Evolutionary conservation across 768 basidiomycete genomes (phyloP), one percentile per base, ranked within the genome.

Genomic region (Pisolithus sp.): DNA sequence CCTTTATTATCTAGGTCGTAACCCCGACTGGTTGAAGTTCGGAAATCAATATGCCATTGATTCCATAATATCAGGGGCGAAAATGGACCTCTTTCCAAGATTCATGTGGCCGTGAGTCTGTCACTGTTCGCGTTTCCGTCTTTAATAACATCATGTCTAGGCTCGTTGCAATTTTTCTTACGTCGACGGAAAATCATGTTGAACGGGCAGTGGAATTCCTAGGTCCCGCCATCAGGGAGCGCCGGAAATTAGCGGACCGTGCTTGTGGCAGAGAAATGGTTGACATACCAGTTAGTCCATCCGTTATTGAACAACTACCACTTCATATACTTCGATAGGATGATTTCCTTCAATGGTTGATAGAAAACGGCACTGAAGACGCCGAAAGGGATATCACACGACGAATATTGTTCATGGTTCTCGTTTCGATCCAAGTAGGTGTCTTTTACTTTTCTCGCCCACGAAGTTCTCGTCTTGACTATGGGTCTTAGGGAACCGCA

Each of bases 271-370:
- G 47, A 45, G 42, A 15, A 5, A 9, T 7, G 30, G 34, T 31
- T 13, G 49, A 53, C 3, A 41, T 43, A 5, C 57, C 54, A 15
- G 59, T 58, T 40, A 0, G 39, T 49, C 20, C 0, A 13, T 43
- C 2, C 17, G 5, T 24, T 9, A 2, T 42, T 3, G 9, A 8
- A 4, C 10, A 21, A 6, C 4, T 13, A n/a, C 0, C 23, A 5
- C 1, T 20, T 55, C 41, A 10, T 5, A 3, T 0, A 28, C 8
- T 26, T 12, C 39, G 3, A 15, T 31, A 71, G 71, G 62, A 65
- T 10, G 72, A 73, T 49, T 48, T 71, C 40, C 31, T 73, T 4
- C 53, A 60, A 9, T 71, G 72, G 71, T 28, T 71, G 28, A 57
- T 71, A 28, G 64, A 68, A 4, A n/a, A 53, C 1, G 56, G 59